phyloP scores from a whole-genome alignment of 1,139 yeast species.

The Saccharomyces hybrid region DNA sequence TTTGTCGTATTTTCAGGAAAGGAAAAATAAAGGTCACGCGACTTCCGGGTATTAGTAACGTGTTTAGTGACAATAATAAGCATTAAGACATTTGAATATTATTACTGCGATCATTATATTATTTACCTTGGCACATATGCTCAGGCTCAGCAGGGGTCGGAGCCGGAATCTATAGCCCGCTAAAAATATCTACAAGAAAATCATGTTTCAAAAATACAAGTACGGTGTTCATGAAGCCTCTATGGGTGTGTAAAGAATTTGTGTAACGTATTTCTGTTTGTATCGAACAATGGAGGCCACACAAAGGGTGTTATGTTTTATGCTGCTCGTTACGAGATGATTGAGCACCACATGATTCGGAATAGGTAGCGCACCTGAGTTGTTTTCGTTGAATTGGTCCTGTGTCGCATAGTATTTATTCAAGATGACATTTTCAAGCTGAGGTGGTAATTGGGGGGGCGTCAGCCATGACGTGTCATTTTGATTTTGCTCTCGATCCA shows the following conservation, averaged over 20 bases:
- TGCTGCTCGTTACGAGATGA: slow-evolving; percentile 90
- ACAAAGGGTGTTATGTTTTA: slow-evolving; percentile 82
- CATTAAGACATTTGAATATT: background rate
- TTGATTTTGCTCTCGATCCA: slow-evolving; percentile 61
- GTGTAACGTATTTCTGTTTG: slow-evolving; percentile 84
- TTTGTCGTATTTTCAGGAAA: background rate
- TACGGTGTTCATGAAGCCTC: background rate
- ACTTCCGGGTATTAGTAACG: background rate
- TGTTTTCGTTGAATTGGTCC: slow-evolving; percentile 20
- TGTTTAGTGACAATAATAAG: background rate
- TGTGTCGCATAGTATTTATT: slow-evolving; percentile 56
- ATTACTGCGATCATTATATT: background rate
- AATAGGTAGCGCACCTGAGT: slow-evolving; percentile 64
- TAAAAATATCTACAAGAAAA: slow-evolving; percentile 6
- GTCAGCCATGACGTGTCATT: slow-evolving; percentile 67
- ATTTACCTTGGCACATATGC: background rate
- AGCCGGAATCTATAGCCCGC: background rate
- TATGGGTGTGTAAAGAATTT: slow-evolving; percentile 75
- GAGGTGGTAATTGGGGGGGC: slow-evolving; percentile 96
- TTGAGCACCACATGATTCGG: slow-evolving; percentile 95
- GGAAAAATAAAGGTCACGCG: background rate
- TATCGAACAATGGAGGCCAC: slow-evolving; percentile 90
- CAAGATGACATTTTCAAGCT: slow-evolving; percentile 82
- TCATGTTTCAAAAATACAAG: background rate
- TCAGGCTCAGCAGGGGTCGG: background rate